These are phyloP conservation scores for Trichosanthes cucumerina DNA, from an alignment of 306 rosid genomes.

Conservation along the genomic window DNA sequence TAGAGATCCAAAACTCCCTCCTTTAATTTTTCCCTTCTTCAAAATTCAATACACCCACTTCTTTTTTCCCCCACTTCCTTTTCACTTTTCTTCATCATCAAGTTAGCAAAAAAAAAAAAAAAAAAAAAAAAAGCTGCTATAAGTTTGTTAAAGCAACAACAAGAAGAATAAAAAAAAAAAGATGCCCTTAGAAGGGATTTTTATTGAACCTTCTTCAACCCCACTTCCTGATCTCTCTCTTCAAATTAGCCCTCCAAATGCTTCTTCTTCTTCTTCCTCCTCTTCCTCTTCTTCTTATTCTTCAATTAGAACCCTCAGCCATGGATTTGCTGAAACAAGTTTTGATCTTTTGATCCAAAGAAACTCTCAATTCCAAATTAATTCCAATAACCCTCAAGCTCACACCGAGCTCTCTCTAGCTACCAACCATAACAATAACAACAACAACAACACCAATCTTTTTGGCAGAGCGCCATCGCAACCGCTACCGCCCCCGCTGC, in stretches of 20 bases:
- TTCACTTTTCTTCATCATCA: conserved; percentile 13
- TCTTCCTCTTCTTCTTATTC: conserved; percentile 14
- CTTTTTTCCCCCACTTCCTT: neutral
- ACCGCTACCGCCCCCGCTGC: conserved; percentile 19
- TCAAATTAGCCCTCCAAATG: conserved; percentile 67
- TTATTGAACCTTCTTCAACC: conserved; percentile 49
- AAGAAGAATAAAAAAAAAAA: conserved; percentile 8
- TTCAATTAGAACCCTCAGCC: conserved; percentile 8
- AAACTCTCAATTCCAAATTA: conserved; percentile 7
- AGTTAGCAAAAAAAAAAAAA: conserved; percentile 15
- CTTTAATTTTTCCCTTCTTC: neutral
- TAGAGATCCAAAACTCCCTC: neutral
- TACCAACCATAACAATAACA: neutral
- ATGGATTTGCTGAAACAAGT: neutral
- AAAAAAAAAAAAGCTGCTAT: conserved; percentile 1
- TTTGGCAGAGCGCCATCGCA: neutral
- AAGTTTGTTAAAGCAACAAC: neutral
- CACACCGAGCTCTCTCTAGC: conserved; percentile 72
- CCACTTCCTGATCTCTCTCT: conserved; percentile 83
- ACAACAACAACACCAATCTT: conserved; percentile 19
- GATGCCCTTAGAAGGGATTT: conserved; percentile 91
- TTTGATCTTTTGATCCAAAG: conserved; percentile 16
- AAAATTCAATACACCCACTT: neutral
- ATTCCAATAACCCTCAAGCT: conserved; percentile 22
- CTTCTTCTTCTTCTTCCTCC: conserved; percentile 17